Percentiles rank a stretch among this genome's conserved stretches.
These are phyloP conservation scores for Neofusicoccum sp. DNA, from an alignment of 2,329 filamentous ascomycete genomes.

Conservation along the genomic window DNA sequence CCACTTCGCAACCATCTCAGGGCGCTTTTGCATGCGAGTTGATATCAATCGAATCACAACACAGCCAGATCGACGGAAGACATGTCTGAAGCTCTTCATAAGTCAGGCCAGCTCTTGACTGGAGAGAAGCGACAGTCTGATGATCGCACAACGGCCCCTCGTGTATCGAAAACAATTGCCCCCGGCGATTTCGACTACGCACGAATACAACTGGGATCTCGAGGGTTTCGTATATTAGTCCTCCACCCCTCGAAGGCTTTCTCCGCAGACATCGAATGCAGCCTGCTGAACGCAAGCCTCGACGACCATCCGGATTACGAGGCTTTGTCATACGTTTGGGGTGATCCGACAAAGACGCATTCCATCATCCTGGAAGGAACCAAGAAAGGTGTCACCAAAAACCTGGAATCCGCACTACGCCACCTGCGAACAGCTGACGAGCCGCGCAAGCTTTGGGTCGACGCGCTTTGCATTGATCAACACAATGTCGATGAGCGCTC, in stretches of 20 bases:
- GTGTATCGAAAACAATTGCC: too few relatives aligned
- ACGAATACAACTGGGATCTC: too few relatives aligned
- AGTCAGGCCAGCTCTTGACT: too few relatives aligned
- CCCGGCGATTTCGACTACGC: too few relatives aligned
- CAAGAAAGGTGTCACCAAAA: constrained; percentile 12
- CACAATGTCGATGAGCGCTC: constrained; percentile 8
- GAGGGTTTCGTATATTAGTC: neutral
- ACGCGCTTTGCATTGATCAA: constrained; percentile 22
- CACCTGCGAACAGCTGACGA: constrained; percentile 12
- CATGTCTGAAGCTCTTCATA: too few relatives aligned
- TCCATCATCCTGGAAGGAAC: constrained; percentile 12
- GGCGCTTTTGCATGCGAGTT: too few relatives aligned
- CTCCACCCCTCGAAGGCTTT: neutral
- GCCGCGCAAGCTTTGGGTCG: constrained; percentile 21
- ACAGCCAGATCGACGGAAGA: too few relatives aligned
- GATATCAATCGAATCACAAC: too few relatives aligned
- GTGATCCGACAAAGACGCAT: neutral
- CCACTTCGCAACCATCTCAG: too few relatives aligned
- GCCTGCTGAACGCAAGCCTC: neutral
- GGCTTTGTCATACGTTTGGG: constrained; percentile 22
- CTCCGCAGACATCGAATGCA: neutral
- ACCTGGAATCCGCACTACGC: constrained; percentile 12
- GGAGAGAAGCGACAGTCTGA: too few relatives aligned
- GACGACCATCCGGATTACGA: constrained; percentile 11
- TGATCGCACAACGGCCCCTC: too few relatives aligned